These are phyloP conservation scores for Microdochium trichocladiopsis DNA, from an alignment of 2,329 filamentous ascomycete genomes.

Conservation along the genomic window DNA sequence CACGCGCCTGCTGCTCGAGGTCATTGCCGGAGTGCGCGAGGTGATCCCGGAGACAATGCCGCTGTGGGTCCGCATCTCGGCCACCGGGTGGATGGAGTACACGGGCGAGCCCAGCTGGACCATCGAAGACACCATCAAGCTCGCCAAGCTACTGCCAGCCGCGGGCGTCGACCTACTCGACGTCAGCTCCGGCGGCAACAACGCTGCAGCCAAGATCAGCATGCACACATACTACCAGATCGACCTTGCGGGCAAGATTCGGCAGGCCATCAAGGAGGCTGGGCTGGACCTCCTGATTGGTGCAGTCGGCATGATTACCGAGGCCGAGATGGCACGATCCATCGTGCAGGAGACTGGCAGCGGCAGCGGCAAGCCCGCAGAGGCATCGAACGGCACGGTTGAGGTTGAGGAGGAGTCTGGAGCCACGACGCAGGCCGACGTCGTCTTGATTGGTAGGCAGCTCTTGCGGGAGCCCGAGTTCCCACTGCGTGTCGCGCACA, in stretches of 20 bases:
- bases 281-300: conserved; percentile 55
- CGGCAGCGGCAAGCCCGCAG: conserved; percentile 30
- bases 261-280: conserved; percentile 50
- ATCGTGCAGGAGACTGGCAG: conserved; percentile 39
- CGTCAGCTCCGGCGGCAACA: conserved; percentile 70
- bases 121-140: conserved; percentile 55
- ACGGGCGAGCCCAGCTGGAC: conserved; percentile 52
- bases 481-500: conserved; percentile 64
- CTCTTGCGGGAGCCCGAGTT: conserved; percentile 80
- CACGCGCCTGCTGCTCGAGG: conserved; percentile 50
- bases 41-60: conserved; percentile 48
- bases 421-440: conserved; percentile 46
- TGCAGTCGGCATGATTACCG: conserved; percentile 67
- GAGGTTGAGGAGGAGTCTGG: conserved; percentile 32
- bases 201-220: conserved; percentile 52
- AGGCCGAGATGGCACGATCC: conserved; percentile 58
- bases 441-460: conserved; percentile 67
- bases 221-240: conserved; percentile 64
- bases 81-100: conserved; percentile 55
- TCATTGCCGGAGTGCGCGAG: conserved; percentile 40
- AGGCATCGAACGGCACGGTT: conserved; percentile 26
- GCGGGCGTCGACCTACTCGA: conserved; percentile 78
- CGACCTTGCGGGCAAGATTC: conserved; percentile 64
- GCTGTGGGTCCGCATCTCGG: conserved; percentile 52
- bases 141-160: conserved; percentile 64